Evolutionary conservation across 352 stramenopile species (phyloP).

Genomic region (Lagenidium sp.): DNA sequence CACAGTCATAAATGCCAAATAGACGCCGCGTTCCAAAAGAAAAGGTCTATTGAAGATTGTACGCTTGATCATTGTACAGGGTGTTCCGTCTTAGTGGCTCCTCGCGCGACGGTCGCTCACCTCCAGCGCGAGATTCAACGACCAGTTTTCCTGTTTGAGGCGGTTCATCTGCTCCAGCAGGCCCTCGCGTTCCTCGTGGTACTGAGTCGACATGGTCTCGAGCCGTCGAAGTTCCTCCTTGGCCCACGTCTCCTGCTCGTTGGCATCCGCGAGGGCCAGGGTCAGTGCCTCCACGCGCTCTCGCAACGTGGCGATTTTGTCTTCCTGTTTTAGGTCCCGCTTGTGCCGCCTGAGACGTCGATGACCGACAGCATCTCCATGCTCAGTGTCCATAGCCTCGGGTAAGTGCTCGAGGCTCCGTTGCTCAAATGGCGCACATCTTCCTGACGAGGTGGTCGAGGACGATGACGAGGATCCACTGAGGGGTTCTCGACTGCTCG

Average conservation of each 20-base stretch:
- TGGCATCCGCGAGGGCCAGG: conserved; percentile 46
- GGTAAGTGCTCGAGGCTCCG: conserved; percentile 10
- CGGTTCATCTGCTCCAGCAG: conserved; percentile 41
- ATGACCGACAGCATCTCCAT: no score
- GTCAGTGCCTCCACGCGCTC: conserved; percentile 26
- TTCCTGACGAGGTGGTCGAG: conserved; percentile 15
- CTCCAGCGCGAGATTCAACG: conserved; percentile 48
- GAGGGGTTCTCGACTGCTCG: not conserved
- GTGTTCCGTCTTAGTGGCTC: no score
- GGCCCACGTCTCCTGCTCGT: conserved; percentile 67
- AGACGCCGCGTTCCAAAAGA: no score
- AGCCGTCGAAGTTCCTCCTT: conserved; percentile 36
- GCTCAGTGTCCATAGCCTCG: no score
- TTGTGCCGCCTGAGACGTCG: no score
- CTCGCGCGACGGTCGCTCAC: conserved; percentile 26
- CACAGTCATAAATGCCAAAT: no score
- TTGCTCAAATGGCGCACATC: conserved; percentile 4
- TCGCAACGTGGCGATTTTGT: conserved; percentile 24
- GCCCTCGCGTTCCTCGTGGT: conserved; percentile 29
- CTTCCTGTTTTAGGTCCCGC: conserved; percentile 21
- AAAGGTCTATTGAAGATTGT: no score
- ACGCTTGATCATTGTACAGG: no score
- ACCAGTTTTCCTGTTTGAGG: conserved; percentile 65
- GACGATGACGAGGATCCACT: conserved; percentile 9
- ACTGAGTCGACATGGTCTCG: not conserved